Percentiles rank a stretch among this genome's conserved stretches.
Conservation (phyloP, 1,284 basidiomycete species). For the Ustilago vetiveriae region DNA sequence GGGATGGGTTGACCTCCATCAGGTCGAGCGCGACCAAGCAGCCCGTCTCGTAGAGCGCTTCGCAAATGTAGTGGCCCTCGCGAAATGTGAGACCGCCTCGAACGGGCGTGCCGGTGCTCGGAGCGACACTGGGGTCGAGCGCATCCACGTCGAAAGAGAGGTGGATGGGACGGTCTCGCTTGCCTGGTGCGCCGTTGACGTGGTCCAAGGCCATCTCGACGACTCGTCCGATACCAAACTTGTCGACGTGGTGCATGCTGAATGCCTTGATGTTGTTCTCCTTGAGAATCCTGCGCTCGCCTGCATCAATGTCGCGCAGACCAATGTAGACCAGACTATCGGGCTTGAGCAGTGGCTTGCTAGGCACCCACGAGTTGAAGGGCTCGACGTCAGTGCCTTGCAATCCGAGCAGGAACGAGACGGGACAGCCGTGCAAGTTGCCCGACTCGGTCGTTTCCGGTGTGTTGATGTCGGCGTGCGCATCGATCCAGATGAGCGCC, state of each 20-base stretch:
- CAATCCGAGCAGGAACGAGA: conserved; percentile 81
- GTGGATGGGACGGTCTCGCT: conserved; percentile 85
- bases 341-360: conserved; percentile 70
- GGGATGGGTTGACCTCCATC: conserved; percentile 94
- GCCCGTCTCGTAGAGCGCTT: conserved; percentile 92
- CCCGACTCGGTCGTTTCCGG: conserved; percentile 82
- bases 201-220: conserved; percentile 95
- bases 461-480: conserved; percentile 90
- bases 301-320: conserved; percentile 88
- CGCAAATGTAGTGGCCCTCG: conserved; percentile 92
- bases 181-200: conserved; percentile 73
- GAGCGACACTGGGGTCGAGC: conserved; percentile 87
- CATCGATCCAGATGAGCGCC: conserved; percentile 83
- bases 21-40: conserved; percentile 79
- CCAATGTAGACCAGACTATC: conserved; percentile 91
- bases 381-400: conserved; percentile 63
- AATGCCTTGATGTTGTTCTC: conserved; percentile 90
- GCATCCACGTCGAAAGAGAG: conserved; percentile 93
- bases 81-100: conserved; percentile 96
- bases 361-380: conserved; percentile 64
- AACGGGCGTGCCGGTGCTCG: conserved; percentile 91
- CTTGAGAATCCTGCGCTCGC: conserved; percentile 86
- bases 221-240: conserved; percentile 84
- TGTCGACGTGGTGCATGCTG: conserved; percentile 98
- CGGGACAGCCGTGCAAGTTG: conserved; percentile 97